Base-by-base conservation (phyloP, 1,284 basidiomycete genomes). In the Pseudozyma hubeiensis region DNA sequence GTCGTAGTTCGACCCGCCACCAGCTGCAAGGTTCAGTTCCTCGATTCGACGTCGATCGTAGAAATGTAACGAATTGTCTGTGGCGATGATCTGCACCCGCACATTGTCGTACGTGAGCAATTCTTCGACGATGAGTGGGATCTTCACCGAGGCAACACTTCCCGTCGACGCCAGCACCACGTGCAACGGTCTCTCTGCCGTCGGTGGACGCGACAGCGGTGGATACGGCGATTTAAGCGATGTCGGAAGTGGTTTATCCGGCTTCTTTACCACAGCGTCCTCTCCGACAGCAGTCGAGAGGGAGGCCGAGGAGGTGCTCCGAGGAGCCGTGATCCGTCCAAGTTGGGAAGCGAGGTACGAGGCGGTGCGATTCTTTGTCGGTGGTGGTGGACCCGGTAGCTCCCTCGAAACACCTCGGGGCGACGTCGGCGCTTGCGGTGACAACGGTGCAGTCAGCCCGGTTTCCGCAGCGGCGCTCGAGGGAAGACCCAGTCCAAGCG, bases 61-160 rank as follows among this genome's bases (percentile, higher is more conserved):
- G 85, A 98, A 97, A 11, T 89, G 89, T 17, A 94, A 86, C 0
- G 93, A 91, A 0, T 90, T 84, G 57, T 90, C 89, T 0, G 93
- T 97, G 0, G 94, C 89, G 5, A 94, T 90, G 5, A 98, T 90
- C 81, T 97, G 90, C 0, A 99, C 88, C 45, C 89, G 89, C 54
- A 97, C 90, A 59, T 90, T 88, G 51, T 85, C 81, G 80, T 92
- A 89, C 76, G 87, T 86, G 53, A 91, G 86, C 35, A 98, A 87
- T 66, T 90, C 90, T 33, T 89, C 85, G 4, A 94, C 92, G 55
- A 99, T 97, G 40, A 96, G 87, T 1, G 94, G 94, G 0, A 91
- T 90, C 83, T 98, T 98, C 80, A 99, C 89, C 54, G 93, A 93
- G 0, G 96, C 96, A 0, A 99, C 96, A 77, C 93, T 96, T 11